A percentile compares a stretch with the other conserved stretches of the same genome.
Conservation (phyloP, 1,284 basidiomycete genomes). For the Cryptococcus neoformans region DNA sequence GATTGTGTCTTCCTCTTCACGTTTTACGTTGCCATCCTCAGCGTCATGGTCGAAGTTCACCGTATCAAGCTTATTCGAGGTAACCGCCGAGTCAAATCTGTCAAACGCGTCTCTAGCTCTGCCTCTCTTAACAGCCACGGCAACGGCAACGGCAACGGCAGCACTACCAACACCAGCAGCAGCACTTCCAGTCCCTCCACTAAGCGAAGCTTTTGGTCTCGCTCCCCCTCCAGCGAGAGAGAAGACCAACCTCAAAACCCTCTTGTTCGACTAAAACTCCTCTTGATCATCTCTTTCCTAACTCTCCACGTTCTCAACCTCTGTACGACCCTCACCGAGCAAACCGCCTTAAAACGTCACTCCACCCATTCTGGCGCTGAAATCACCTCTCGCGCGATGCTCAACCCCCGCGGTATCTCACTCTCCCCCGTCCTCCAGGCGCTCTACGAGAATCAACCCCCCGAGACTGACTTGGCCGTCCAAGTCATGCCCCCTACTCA, state of each 20-base stretch:
- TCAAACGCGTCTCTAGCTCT: slow-evolving; percentile 21
- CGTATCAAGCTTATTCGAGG: slow-evolving; percentile 59
- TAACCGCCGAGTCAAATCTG: slow-evolving; percentile 22
- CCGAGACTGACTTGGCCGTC: slow-evolving; percentile 59
- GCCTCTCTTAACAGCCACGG: slow-evolving; percentile 11
- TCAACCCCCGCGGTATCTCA: slow-evolving; percentile 53
- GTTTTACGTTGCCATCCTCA: slow-evolving; percentile 84
- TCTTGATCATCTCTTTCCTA: slow-evolving; percentile 83
- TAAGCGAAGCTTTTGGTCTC: neutral
- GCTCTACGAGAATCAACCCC: slow-evolving; percentile 55
- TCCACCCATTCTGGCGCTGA: slow-evolving; percentile 40
- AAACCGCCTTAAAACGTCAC: slow-evolving; percentile 62
- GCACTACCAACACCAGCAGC: slow-evolving; percentile 7
- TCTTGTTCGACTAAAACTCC: slow-evolving; percentile 82
- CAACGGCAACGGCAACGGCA: neutral
- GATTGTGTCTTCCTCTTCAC: slow-evolving; percentile 89
- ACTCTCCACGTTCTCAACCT: slow-evolving; percentile 88
- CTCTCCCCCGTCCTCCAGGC: slow-evolving; percentile 60
- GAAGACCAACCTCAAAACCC: slow-evolving; percentile 62
- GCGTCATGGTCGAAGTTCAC: slow-evolving; percentile 86
- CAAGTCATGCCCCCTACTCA: slow-evolving; percentile 67
- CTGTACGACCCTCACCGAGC: slow-evolving; percentile 82
- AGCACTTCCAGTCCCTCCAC: slow-evolving; percentile 2
- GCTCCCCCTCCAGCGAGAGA: slow-evolving; percentile 1
- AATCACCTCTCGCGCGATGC: slow-evolving; percentile 24